Percentiles rank a stretch among this genome's conserved stretches.
phyloP scores from a whole-genome alignment of 148 eudicot genomes.

The Fagopyrum tataricum region DNA sequence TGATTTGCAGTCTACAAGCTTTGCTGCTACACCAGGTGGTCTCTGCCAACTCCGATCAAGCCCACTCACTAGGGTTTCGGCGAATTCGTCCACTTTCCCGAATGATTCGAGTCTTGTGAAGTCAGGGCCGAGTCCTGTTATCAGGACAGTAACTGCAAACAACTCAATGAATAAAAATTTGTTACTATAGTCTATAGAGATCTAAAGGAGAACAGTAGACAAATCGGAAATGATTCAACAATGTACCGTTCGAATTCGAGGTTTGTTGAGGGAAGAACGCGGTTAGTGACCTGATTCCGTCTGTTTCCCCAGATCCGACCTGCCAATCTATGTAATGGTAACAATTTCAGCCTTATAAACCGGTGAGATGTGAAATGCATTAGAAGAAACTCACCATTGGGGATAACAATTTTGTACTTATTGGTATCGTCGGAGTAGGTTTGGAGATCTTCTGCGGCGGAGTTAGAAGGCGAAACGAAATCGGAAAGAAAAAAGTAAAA shows the following conservation, averaged over 20 bases:
- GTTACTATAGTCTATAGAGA: not conserved
- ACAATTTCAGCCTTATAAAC: not conserved
- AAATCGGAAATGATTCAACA: not conserved
- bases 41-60: slow-evolving; percentile 96
- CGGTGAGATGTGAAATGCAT: not conserved
- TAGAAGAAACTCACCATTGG: slow-evolving; percentile 44
- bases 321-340: slow-evolving; percentile 60
- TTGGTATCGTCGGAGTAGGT: slow-evolving; percentile 66
- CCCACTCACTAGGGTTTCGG: slow-evolving; percentile 87
- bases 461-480: slow-evolving; percentile 18
- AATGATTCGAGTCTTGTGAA: slow-evolving; percentile 90
- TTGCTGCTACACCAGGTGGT: slow-evolving; percentile 79
- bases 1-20: slow-evolving; percentile 68
- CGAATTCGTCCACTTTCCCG: slow-evolving; percentile 90
- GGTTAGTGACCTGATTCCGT: slow-evolving; percentile 61
- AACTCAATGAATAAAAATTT: not conserved
- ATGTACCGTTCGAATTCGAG: slow-evolving; percentile 63
- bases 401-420: slow-evolving; percentile 67
- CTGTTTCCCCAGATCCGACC: slow-evolving; percentile 60
- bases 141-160: slow-evolving; percentile 63
- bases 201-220: not conserved
- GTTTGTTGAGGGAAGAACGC: slow-evolving; percentile 73
- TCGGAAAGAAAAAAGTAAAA: not conserved
- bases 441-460: slow-evolving; percentile 42
- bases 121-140: slow-evolving; percentile 94